Evolutionary conservation across 176 grass and related monocot genomes (phyloP), one percentile per base, ranked within the genome.

Genomic region (Aegilops tauschii): DNA sequence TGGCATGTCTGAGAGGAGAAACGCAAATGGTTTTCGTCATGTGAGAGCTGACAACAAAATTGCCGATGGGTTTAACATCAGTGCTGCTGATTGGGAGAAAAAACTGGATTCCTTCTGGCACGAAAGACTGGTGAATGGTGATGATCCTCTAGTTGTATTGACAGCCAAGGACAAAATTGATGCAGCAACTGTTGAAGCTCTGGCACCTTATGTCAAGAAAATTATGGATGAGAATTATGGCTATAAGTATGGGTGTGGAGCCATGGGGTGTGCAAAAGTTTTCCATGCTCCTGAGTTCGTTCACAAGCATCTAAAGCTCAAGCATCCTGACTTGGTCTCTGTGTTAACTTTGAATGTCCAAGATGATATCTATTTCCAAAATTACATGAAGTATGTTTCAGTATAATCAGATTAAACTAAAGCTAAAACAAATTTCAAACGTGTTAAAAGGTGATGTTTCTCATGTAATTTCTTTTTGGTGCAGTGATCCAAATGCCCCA

Each of bases 251-350:
- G 91, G 93, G 25, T 97, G 95, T 82, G 95, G 95, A 39, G 95
- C 91, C 11, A 87, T 89, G 61, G 95, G 91, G 31, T 97, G 95
- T 72, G 85, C 86, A 73, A 97, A 93, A 65, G 37, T 92, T 80
- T 97, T 97, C 78, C 95, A 95, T 90, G 95, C 91, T 77, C 89
- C 93, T 56, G 93, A 97, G 32, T 97, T 95, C 92, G 95, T 97
- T 83, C 87, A 93, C 64, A 97, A 97, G 77, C 95, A 97, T 92
- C 85, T 97, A 30, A 93, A 80, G 63, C 91, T 95, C 59, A 97
- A 97, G 80, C 95, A 97, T 81, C 87, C 87, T 29, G 93, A 95
- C 21, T 37, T 97, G 75, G 83, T 95, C 52, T 84, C 92, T 72
- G 84, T 74, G 50, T 84, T 97, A 80, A 90, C 85, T 13, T 69